A percentile compares a stretch with the other conserved stretches of the same genome.
Evolutionary conservation across 2,329 filamentous ascomycete species (phyloP).

Genomic region (Cercospora zeina): DNA sequence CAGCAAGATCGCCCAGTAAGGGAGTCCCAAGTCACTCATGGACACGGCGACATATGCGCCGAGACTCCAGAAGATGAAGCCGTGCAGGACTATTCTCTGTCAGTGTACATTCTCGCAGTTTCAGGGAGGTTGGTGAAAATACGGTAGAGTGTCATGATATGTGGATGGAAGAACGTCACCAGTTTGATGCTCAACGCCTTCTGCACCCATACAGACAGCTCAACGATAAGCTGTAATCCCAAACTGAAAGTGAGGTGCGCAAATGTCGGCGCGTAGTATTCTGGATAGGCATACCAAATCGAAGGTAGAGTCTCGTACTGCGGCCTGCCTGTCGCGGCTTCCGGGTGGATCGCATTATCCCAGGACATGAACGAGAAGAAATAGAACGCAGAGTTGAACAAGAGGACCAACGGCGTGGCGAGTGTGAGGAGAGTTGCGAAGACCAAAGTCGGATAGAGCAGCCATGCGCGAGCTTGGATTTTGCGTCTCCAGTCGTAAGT

Average conservation of each 20-base stretch:
- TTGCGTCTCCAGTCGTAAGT: constrained; percentile 49
- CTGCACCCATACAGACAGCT: constrained; percentile 44
- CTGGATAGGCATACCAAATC: constrained; percentile 49
- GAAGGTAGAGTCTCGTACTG: constrained; percentile 47
- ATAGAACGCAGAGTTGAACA: constrained; percentile 42
- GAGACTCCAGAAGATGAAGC: constrained; percentile 50
- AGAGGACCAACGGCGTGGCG: constrained; percentile 42
- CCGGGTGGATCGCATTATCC: constrained; percentile 50
- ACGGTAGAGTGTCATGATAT: constrained; percentile 53
- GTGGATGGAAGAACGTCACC: constrained; percentile 49
- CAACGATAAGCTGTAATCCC: constrained; percentile 41
- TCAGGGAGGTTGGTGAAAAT: constrained; percentile 20
- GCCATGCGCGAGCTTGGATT: constrained; percentile 40
- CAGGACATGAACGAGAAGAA: constrained; percentile 44
- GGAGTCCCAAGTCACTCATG: constrained; percentile 37
- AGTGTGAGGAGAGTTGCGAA: constrained; percentile 42
- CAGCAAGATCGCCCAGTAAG: constrained; percentile 42
- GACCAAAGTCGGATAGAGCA: constrained; percentile 44
- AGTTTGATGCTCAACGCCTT: constrained; percentile 45
- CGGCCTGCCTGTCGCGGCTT: constrained; percentile 46
- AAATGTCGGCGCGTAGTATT: constrained; percentile 49
- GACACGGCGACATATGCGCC: constrained; percentile 43
- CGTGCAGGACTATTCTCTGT: constrained; percentile 44
- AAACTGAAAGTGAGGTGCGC: constrained; percentile 47
- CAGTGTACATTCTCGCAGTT: neutral